Conservation (phyloP, 495 filamentous ascomycete species). For the Lasiosphaeris hirsuta region DNA sequence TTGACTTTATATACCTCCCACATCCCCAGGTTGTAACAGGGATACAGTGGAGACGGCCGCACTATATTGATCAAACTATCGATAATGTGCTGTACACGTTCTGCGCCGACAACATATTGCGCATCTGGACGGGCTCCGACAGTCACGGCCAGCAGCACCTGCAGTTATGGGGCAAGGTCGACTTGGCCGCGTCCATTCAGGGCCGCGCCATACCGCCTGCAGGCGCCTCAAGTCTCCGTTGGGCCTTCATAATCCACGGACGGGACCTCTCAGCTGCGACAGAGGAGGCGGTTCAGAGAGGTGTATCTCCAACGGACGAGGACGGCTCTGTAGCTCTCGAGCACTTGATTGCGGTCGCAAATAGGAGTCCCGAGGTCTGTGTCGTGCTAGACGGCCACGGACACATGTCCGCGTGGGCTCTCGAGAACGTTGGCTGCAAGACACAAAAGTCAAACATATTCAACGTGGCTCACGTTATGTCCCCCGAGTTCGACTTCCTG, state of each 20-base stretch:
- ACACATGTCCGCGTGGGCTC: slow-evolving; percentile 89
- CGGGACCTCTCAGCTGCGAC: slow-evolving; percentile 73
- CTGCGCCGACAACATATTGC: slow-evolving; percentile 76
- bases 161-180: slow-evolving; percentile 78
- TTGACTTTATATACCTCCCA: slow-evolving; percentile 85
- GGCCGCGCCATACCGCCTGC: slow-evolving; percentile 42
- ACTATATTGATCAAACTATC: slow-evolving; percentile 69
- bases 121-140: slow-evolving; percentile 81
- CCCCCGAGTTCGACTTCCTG: slow-evolving; percentile 64
- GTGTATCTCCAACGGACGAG: slow-evolving; percentile 37
- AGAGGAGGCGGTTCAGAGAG: slow-evolving; percentile 67
- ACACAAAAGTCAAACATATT: slow-evolving; percentile 67
- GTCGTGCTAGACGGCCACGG: slow-evolving; percentile 80
- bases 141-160: slow-evolving; percentile 67
- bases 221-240: slow-evolving; percentile 47
- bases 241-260: slow-evolving; percentile 83
- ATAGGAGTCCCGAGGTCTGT: slow-evolving; percentile 81
- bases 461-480: slow-evolving; percentile 75
- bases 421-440: slow-evolving; percentile 85
- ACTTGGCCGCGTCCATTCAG: slow-evolving; percentile 72
- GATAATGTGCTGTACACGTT: slow-evolving; percentile 93
- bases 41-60: slow-evolving; percentile 79
- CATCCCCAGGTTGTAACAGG: slow-evolving; percentile 78
- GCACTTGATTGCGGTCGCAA: slow-evolving; percentile 83
- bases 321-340: slow-evolving; percentile 70